Conservation (phyloP, 176 grass and related monocot genomes). For the Pharus latifolius region DNA sequence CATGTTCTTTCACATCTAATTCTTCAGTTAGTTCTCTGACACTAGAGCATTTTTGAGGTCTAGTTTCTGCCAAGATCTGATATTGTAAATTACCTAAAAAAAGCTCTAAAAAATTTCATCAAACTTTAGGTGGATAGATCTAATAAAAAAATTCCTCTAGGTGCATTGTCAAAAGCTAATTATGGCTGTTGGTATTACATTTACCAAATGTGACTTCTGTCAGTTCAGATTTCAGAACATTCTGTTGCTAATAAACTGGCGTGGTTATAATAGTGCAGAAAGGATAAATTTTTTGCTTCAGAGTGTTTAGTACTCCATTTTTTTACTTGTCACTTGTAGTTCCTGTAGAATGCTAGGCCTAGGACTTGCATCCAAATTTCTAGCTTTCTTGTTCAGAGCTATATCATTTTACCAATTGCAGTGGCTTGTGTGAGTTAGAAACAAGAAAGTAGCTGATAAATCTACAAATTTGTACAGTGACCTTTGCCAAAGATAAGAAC, state of each 20-base stretch:
- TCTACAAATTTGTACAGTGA: too few relatives aligned
- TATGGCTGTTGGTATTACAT: slow-evolving; percentile 35
- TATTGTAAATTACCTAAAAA: slow-evolving; percentile 1
- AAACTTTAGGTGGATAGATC: slow-evolving; percentile 34
- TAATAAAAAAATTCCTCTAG: slow-evolving; percentile 12
- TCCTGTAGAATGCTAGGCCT: too few relatives aligned
- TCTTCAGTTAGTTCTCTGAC: slow-evolving; percentile 55
- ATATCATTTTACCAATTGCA: neutral
- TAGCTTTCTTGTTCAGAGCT: too few relatives aligned
- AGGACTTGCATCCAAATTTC: too few relatives aligned
- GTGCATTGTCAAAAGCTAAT: slow-evolving; percentile 26
- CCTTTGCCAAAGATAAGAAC: slow-evolving; percentile 10
- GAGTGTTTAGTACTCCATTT: too few relatives aligned
- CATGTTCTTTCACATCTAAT: slow-evolving; percentile 87
- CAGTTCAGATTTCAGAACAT: slow-evolving; percentile 42
- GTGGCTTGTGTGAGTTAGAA: neutral
- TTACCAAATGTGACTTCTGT: slow-evolving; percentile 44
- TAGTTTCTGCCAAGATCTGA: slow-evolving; percentile 46
- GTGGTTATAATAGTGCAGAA: slow-evolving; percentile 20
- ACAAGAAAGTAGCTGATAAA: too few relatives aligned
- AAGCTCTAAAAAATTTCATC: slow-evolving; percentile 19
- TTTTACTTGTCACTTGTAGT: neutral
- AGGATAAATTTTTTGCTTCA: slow-evolving; percentile 16
- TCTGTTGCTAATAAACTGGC: slow-evolving; percentile 21
- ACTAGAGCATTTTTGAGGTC: slow-evolving; percentile 35